Evolutionary conservation across 768 basidiomycete genomes (phyloP).

Genomic region (Antrodiella citrinella): DNA sequence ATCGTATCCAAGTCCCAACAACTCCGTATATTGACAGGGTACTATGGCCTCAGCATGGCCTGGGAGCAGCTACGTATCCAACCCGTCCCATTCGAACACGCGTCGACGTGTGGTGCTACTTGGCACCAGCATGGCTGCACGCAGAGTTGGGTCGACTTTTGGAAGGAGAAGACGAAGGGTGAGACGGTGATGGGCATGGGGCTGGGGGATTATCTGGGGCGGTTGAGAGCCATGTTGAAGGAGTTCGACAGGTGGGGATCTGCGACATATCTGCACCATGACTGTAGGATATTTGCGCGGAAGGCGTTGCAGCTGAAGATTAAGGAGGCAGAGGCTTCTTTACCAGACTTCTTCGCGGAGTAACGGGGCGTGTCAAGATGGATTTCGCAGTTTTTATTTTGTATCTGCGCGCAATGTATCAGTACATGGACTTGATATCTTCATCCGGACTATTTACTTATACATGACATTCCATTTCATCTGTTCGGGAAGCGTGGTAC

Average conservation of each 20-base stretch:
- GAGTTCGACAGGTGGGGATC: conserved; percentile 66
- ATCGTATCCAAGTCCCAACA: conserved; percentile 51
- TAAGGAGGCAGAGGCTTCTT: conserved; percentile 45
- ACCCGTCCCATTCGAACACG: conserved; percentile 60
- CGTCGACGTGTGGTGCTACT: conserved; percentile 51
- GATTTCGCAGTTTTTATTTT: background rate
- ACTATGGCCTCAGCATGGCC: conserved; percentile 54
- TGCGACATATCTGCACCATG: conserved; percentile 74
- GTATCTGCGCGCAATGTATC: background rate
- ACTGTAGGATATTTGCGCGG: conserved; percentile 55
- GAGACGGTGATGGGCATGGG: conserved; percentile 54
- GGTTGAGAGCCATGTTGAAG: conserved; percentile 51
- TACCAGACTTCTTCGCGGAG: conserved; percentile 56
- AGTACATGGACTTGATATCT: background rate
- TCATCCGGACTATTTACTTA: background rate
- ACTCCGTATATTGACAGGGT: conserved; percentile 59
- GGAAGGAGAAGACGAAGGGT: conserved; percentile 65
- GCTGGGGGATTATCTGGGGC: conserved; percentile 59
- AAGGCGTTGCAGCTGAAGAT: conserved; percentile 47
- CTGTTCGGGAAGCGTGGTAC: background rate
- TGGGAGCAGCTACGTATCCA: conserved; percentile 58
- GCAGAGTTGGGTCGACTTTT: conserved; percentile 71
- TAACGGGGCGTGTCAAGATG: background rate
- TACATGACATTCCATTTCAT: background rate
- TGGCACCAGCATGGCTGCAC: conserved; percentile 70